Base-by-base conservation (phyloP, 495 filamentous ascomycete species). In the Acidiella bohemica region DNA sequence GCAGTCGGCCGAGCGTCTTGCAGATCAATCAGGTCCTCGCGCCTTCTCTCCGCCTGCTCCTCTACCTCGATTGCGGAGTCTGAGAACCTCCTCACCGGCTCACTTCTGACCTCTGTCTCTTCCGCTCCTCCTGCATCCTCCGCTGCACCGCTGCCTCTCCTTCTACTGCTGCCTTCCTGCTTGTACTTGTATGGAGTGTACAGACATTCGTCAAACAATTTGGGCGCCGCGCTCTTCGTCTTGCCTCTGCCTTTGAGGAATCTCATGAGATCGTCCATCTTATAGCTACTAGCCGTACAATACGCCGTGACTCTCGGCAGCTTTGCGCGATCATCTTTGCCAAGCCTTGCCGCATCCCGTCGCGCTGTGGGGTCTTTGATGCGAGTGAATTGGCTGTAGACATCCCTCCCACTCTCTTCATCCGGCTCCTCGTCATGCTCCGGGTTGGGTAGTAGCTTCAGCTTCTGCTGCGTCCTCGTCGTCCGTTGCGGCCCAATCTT, bases 401-500 rank as follows among this genome's bases (percentile, higher is more conserved):
- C 90, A 59, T 97, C 90, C 39, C 90, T 70, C 14, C 88, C 86
- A 50, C 81, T 83, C 55, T 97, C 90, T 51, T 90, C 86, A 44
- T 92, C 85, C 3, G 65, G 63, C 1, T 62, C 71, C 31, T 83
- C 81, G 20, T 84, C 83, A 2, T 76, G 78, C 29, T 88, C 83
- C 1, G 92, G 86, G 52, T 88, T 84, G 3, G 90, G 90, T 8
- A 97, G 64, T 12, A 96, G 69, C 60, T 97, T 97, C 36, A 97
- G 69, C 61, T 97, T 97, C 65, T 96, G 84, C 1, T 84, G 82
- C 41, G 81, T 94, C 58, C 93, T 90, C 21, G 85, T 93, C 30
- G 87, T 96, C 57, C 90, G 65, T 51, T 96, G 90, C 6, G 92
- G 85, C 3, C 90, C 90, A 38, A 95, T 87, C 64, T 97, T 97